A percentile compares a stretch with the other conserved stretches of the same genome.
Conservation (phyloP, 148 eudicot genomes). For the Cornus controversa region DNA sequence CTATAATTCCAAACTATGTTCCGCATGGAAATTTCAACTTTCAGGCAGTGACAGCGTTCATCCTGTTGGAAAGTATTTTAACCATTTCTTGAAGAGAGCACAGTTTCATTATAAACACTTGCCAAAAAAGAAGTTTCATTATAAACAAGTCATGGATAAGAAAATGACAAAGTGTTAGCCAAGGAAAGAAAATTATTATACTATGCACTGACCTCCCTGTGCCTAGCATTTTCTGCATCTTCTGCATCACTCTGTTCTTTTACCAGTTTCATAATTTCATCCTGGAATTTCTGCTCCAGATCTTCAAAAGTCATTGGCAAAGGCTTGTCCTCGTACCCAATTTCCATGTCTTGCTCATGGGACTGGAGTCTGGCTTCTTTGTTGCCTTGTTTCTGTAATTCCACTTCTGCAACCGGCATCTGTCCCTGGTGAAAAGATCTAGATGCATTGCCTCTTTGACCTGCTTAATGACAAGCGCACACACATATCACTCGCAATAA, state of each 20-base stretch:
- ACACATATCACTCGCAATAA: background rate
- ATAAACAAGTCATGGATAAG: background rate
- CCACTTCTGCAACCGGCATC: constrained; percentile 29
- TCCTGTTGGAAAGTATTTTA: background rate
- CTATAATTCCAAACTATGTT: background rate
- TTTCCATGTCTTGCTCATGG: constrained; percentile 58
- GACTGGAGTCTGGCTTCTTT: constrained; percentile 34
- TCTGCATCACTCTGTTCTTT: constrained; percentile 59
- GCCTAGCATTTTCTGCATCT: constrained; percentile 60
- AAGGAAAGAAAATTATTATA: background rate
- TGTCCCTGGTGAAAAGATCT: constrained; percentile 34
- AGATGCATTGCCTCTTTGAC: constrained; percentile 35
- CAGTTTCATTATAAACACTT: background rate
- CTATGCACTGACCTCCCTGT: constrained; percentile 51
- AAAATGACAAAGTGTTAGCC: background rate
- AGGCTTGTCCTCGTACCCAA: constrained; percentile 54
- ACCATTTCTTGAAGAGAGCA: constrained; percentile 4
- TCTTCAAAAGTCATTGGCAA: constrained; percentile 35
- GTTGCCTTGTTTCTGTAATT: constrained; percentile 19
- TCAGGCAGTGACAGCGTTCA: background rate
- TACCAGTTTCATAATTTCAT: constrained; percentile 38
- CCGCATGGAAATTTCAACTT: background rate
- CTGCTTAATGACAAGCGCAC: constrained; percentile 19
- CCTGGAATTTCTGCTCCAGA: constrained; percentile 51
- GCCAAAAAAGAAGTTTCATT: no score